Percentiles rank a stretch among this genome's conserved stretches.
Conservation (phyloP, 345 rosid genomes). For the Populus euphratica region DNA sequence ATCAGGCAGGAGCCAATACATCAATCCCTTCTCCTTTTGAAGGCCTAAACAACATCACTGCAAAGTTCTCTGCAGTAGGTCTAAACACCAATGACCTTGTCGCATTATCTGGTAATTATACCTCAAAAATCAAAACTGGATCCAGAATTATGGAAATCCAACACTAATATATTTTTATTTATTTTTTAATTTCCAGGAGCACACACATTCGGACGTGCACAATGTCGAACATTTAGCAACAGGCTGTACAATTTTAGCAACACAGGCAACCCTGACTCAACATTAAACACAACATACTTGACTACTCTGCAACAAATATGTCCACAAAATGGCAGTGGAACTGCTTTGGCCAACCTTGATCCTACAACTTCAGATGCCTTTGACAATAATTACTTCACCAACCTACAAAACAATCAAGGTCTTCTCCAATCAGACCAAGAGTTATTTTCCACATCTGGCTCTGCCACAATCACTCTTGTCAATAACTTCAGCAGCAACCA, state of each 20-base stretch:
- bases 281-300: constrained; percentile 11
- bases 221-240: constrained; percentile 11
- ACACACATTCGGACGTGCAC: constrained; percentile 23
- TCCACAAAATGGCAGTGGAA: constrained; percentile 9
- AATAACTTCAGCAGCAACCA: constrained; percentile 35
- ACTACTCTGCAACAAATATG: constrained; percentile 14
- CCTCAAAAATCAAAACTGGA: no score
- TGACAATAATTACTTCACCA: constrained; percentile 32
- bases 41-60: constrained; percentile 32
- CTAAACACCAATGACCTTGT: constrained; percentile 63
- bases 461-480: constrained; percentile 26
- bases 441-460: constrained; percentile 30
- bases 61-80: constrained; percentile 57
- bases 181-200: not conserved
- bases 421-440: constrained; percentile 41
- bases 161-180: no score
- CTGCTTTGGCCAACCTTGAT: constrained; percentile 13
- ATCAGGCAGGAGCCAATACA: constrained; percentile 39
- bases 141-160: not conserved
- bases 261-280: constrained; percentile 20
- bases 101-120: constrained; percentile 58
- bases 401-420: constrained; percentile 26
- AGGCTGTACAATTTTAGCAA: constrained; percentile 19
- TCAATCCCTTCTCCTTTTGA: constrained; percentile 59
- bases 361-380: constrained; percentile 20